Percentiles rank a stretch among this genome's conserved stretches.
phyloP scores from a whole-genome alignment of 73 alveolate genomes.

The Paramecium bursaria region DNA sequence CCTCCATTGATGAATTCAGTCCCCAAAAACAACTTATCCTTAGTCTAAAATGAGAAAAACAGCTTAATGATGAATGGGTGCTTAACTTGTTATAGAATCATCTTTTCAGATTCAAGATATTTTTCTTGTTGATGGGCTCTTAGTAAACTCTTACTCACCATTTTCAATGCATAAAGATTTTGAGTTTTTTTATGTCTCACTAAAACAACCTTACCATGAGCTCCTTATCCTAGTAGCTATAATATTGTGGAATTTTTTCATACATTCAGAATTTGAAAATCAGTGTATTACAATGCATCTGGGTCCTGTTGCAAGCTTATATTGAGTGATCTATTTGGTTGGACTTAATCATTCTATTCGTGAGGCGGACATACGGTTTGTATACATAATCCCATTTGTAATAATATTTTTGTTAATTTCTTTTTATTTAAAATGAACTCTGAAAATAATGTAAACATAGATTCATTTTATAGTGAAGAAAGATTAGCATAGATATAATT shows the following conservation, averaged over 20 bases:
- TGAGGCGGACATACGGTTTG: background rate
- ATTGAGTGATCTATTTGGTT: background rate
- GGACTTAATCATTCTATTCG: background rate
- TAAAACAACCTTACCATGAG: conserved; percentile 54
- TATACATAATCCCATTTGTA: background rate
- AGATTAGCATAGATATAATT: too few species aligned
- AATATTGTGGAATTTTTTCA: background rate
- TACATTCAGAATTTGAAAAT: background rate
- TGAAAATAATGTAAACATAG: too few species aligned
- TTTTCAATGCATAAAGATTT: conserved; percentile 52
- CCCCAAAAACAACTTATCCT: conserved; percentile 33
- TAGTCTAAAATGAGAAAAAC: conserved; percentile 39
- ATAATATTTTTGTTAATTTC: too few species aligned
- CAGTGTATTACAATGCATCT: background rate
- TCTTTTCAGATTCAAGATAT: conserved; percentile 53
- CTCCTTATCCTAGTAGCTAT: conserved; percentile 60
- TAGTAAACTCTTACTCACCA: conserved; percentile 31
- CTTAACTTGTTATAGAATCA: conserved; percentile 39
- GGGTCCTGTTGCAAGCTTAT: background rate
- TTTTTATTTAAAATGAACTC: too few species aligned
- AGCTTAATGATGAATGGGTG: conserved; percentile 61
- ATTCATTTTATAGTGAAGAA: too few species aligned
- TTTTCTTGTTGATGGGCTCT: background rate
- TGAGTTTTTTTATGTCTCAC: conserved; percentile 40
- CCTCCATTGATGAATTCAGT: conserved; percentile 81